These are phyloP conservation scores for Dioscorea dumetorum DNA, from an alignment of 106 monocot genomes.

Conservation along the genomic window DNA sequence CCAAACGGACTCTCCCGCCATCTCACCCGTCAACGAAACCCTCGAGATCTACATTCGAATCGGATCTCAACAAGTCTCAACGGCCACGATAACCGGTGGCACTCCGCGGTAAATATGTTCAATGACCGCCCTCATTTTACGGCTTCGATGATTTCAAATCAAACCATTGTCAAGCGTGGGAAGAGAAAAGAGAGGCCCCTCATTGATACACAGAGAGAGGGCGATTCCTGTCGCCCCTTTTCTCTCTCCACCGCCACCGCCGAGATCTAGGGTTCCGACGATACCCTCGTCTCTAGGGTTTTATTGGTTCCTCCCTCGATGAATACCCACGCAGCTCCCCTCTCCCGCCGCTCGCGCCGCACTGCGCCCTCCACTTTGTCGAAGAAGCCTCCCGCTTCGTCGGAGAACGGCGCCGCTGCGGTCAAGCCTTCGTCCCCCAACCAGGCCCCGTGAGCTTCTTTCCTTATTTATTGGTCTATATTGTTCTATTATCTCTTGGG, in stretches of 20 bases:
- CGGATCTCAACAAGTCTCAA: too few relatives aligned
- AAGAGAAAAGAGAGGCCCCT: neutral
- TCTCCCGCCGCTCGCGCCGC: slow-evolving; percentile 27
- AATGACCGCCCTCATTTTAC: neutral
- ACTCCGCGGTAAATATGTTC: neutral
- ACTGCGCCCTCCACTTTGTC: slow-evolving; percentile 21
- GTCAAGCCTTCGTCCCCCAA: slow-evolving; percentile 57
- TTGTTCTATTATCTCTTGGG: neutral
- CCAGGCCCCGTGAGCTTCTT: slow-evolving; percentile 37
- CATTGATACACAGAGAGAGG: too few relatives aligned
- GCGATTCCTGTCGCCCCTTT: neutral
- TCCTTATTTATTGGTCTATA: neutral
- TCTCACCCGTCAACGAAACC: too few relatives aligned
- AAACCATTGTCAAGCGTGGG: neutral
- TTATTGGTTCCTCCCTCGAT: slow-evolving; percentile 3
- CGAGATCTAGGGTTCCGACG: neutral
- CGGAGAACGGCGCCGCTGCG: slow-evolving; percentile 22
- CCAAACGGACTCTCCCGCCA: too few relatives aligned
- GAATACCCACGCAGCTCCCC: slow-evolving; percentile 34
- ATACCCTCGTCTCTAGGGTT: too few relatives aligned
- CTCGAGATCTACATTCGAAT: too few relatives aligned
- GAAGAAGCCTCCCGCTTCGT: slow-evolving; percentile 16
- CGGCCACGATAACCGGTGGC: too few relatives aligned
- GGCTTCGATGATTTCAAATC: neutral
- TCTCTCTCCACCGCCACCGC: neutral